These are phyloP conservation scores for Fusarium metavorans DNA, from an alignment of 2,329 filamentous ascomycete genomes.

Conservation along the genomic window DNA sequence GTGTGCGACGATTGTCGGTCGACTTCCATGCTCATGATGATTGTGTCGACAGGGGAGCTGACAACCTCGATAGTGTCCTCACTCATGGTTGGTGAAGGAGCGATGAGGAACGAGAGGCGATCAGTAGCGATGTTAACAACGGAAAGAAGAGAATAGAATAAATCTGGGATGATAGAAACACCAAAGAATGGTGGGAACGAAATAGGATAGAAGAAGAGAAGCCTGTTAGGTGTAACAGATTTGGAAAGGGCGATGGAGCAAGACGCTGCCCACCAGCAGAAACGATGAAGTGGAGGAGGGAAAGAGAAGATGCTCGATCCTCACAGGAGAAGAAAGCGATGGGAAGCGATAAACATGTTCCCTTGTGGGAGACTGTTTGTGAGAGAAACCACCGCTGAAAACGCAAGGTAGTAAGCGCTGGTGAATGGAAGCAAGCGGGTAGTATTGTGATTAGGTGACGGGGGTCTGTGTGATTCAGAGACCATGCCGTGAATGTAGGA, in stretches of 20 bases:
- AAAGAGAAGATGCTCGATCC: background rate
- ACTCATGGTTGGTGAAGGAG: background rate
- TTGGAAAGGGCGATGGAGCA: background rate
- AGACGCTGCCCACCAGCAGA: background rate
- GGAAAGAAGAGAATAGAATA: background rate
- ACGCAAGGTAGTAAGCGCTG: background rate
- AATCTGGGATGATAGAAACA: background rate
- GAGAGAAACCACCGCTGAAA: constrained; percentile 14
- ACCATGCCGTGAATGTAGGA: background rate
- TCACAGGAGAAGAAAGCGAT: background rate
- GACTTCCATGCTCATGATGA: background rate
- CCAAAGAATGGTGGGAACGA: background rate
- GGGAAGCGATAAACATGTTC: background rate
- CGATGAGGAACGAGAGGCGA: background rate
- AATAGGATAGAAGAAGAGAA: background rate
- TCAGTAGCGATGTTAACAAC: background rate
- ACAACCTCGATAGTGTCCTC: background rate
- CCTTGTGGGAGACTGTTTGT: background rate
- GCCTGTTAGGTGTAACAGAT: background rate
- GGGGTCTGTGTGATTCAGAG: background rate
- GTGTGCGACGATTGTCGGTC: background rate
- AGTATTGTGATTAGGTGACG: background rate
- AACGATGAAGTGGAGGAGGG: background rate
- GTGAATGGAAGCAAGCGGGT: background rate
- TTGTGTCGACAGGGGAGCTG: background rate